Base-by-base conservation (phyloP, 1,284 basidiomycete genomes). In the Pascua guehoae region DNA sequence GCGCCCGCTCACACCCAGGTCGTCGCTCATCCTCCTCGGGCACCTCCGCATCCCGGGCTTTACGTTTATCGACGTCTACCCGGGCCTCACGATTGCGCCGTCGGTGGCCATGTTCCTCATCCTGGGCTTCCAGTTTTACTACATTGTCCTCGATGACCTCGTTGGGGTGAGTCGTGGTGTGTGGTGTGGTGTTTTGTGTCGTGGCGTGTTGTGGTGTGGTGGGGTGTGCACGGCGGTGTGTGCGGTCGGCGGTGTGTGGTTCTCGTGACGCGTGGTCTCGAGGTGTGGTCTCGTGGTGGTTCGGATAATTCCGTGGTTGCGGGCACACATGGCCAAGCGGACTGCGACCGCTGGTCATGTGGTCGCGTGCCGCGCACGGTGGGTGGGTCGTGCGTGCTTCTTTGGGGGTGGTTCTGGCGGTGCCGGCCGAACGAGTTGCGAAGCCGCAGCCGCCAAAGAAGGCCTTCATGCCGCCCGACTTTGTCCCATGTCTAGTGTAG, bases 131-230 rank as follows among this genome's bases (percentile, higher is more conserved):
- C 73, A 86, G 39, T 65, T 77, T 2, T 95, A 93, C 75, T 95
- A 92, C 73, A 79, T 85, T 66, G 58, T 81, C 32, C 83, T 95
- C 16, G 89, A 93, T 57, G 88, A 89, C 4, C 66, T 84, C 32
- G 89, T 87, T 53, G 88, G 88, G 36, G 91, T 92, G 71, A 70
- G 89, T 82, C n/a, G 41, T 41, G 12, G 41, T 41, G 12, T n/a
- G 12, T 41, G 41, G 12, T 12, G 40, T 41, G 4, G 12, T 12
- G 40, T 41, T 12, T 12, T 2, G 40, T 41, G 40, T 12, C 3
- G 40, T 41, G 40, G 15, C 4, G 8, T 9, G 40, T 12, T 2
- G 40, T 41, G 40, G 40, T 12, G 40, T 41, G 40, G 3, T 2
- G 40, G 11, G 4, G 40, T 41, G 40, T 41, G 40, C 39, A 40